phyloP scores from a whole-genome alignment of 179 eudicot genomes.

The Amaranthus tricolor region DNA sequence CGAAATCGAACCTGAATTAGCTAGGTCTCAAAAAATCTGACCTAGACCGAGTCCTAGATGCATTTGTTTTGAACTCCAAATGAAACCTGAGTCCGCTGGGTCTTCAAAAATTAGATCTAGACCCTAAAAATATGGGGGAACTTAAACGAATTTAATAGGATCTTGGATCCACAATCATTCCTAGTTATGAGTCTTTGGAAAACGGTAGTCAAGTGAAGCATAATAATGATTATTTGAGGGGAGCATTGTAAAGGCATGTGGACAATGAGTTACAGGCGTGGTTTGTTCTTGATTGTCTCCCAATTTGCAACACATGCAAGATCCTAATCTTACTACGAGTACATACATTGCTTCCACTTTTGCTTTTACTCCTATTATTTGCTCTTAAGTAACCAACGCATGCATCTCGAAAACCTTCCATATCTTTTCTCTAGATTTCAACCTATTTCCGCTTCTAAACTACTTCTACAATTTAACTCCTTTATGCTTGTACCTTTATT shows the following conservation, averaged over 20 bases:
- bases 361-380: constrained; percentile 6
- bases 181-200: not conserved
- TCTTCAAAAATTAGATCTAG: too few relatives aligned
- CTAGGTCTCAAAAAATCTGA: too few relatives aligned
- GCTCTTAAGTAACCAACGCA: not conserved
- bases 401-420: not conserved
- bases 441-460: not conserved
- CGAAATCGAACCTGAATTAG: too few relatives aligned
- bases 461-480: too few relatives aligned
- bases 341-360: constrained; percentile 11
- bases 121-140: not conserved
- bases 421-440: not conserved
- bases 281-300: constrained; percentile 34
- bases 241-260: constrained; percentile 29
- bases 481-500: too few relatives aligned
- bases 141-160: not conserved
- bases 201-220: constrained; percentile 27
- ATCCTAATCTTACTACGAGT: constrained; percentile 3
- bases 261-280: constrained; percentile 24
- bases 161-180: not conserved
- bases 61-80: too few relatives aligned
- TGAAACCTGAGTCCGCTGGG: too few relatives aligned
- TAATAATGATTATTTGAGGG: constrained; percentile 24
- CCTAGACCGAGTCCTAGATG: too few relatives aligned
- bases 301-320: constrained; percentile 16